phyloP scores from a whole-genome alignment of 106 monocot genomes.

The Acanthochlamys bracteata region DNA sequence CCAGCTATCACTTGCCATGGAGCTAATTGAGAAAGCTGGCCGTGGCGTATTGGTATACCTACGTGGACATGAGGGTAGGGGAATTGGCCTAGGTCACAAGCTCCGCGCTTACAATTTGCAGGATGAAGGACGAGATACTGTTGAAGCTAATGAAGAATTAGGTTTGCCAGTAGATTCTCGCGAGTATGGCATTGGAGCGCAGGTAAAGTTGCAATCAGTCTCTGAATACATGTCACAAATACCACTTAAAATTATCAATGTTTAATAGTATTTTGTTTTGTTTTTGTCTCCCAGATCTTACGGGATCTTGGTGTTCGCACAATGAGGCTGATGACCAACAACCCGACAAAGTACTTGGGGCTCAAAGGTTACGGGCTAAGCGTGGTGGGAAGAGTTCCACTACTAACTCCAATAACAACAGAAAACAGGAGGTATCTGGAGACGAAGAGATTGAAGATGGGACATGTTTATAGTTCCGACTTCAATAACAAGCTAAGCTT shows the following conservation, averaged over 20 bases:
- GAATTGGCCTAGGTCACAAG: slow-evolving; percentile 31
- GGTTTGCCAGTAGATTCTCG: slow-evolving; percentile 29
- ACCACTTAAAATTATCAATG: not conserved
- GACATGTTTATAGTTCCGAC: slow-evolving; percentile 43
- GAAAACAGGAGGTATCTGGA: slow-evolving; percentile 61
- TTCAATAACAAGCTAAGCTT: slow-evolving; percentile 7
- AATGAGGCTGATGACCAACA: slow-evolving; percentile 56
- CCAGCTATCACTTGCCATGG: slow-evolving; percentile 24
- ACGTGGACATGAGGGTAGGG: slow-evolving; percentile 39
- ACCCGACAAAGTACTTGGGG: slow-evolving; percentile 45
- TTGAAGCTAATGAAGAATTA: slow-evolving; percentile 31
- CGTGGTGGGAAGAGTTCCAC: slow-evolving; percentile 25
- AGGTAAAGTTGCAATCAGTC: slow-evolving; percentile 9
- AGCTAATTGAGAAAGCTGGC: slow-evolving; percentile 28
- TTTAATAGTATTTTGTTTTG: not conserved
- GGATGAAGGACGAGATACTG: slow-evolving; percentile 27
- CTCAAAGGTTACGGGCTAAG: slow-evolving; percentile 54
- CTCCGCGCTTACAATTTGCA: slow-evolving; percentile 34
- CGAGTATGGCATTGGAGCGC: slow-evolving; percentile 33
- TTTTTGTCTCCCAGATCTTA: slow-evolving; percentile 30
- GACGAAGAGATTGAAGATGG: slow-evolving; percentile 53
- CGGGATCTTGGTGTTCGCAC: slow-evolving; percentile 46
- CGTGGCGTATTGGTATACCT: slow-evolving; percentile 30
- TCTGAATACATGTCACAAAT: not conserved
- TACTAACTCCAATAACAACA: slow-evolving; percentile 44